Percentiles rank a stretch among this genome's conserved stretches.
Conservation (phyloP, 1,284 basidiomycete species). For the Vanrija sp. region DNA sequence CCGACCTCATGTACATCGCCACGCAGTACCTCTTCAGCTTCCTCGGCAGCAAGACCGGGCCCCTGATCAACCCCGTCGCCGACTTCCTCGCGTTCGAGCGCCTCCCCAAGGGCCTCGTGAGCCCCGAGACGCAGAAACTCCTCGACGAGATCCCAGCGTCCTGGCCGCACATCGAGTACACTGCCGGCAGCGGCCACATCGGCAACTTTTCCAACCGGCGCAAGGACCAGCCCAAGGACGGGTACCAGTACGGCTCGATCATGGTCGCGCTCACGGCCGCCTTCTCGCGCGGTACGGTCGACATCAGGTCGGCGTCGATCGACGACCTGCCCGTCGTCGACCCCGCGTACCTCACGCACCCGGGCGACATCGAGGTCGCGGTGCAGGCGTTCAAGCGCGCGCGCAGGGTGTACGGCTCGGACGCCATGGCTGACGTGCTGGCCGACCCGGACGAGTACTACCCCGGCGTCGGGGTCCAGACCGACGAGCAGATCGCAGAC, state of each 20-base stretch:
- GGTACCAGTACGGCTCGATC: neutral
- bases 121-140: neutral
- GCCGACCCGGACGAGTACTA: neutral
- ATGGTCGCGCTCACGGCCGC: constrained; percentile 18
- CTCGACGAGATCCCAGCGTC: neutral
- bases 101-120: neutral
- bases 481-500: neutral
- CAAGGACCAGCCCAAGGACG: constrained; percentile 1
- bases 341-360: constrained; percentile 53
- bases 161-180: neutral
- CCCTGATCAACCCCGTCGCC: neutral
- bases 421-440: neutral
- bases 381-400: constrained; percentile 60
- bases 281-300: constrained; percentile 31
- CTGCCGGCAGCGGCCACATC: neutral
- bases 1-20: neutral
- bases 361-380: constrained; percentile 55
- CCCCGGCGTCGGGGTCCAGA: neutral
- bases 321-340: constrained; percentile 58
- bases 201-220: neutral
- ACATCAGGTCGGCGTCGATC: constrained; percentile 53
- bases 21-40: neutral
- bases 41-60: neutral
- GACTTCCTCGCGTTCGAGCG: neutral
- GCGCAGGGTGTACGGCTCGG: constrained; percentile 30